Percentiles rank a stretch among this genome's conserved stretches.
Evolutionary conservation across 1,284 basidiomycete genomes (phyloP).

Genomic region (Naganishia cerealis): DNA sequence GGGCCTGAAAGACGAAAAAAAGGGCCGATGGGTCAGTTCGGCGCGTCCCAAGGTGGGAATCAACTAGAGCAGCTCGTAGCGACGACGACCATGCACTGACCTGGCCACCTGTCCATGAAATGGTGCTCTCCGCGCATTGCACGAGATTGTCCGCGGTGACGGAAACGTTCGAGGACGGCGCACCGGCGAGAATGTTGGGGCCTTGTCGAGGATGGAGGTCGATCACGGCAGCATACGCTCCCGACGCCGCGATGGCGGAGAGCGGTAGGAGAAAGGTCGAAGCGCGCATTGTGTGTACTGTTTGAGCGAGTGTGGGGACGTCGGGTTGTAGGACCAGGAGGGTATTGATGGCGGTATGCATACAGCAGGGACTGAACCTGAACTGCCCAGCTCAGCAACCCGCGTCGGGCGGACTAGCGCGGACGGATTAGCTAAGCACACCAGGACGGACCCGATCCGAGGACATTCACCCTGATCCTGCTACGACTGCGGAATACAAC

Average conservation of each 20-base stretch:
- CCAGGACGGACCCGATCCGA: background rate
- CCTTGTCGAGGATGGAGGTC: conserved; percentile 14
- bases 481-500: background rate
- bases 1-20: conserved; percentile 1
- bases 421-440: background rate
- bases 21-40: conserved; percentile 5
- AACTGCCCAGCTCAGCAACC: background rate
- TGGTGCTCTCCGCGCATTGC: conserved; percentile 46
- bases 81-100: conserved; percentile 38
- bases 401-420: background rate
- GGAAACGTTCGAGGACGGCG: conserved; percentile 44
- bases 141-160: conserved; percentile 43
- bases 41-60: background rate
- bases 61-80: background rate
- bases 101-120: conserved; percentile 46
- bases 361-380: background rate
- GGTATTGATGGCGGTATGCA: too few relatives aligned
- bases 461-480: too few relatives aligned
- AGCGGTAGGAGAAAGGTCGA: conserved; percentile 17
- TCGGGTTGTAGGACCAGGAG: background rate
- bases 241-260: conserved; percentile 11
- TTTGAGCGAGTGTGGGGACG: conserved; percentile 2
- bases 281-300: conserved; percentile 5
- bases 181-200: conserved; percentile 31
- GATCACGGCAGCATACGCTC: conserved; percentile 14